Conservation (phyloP, 73 alveolate species). For the Strombidium stylifer region DNA sequence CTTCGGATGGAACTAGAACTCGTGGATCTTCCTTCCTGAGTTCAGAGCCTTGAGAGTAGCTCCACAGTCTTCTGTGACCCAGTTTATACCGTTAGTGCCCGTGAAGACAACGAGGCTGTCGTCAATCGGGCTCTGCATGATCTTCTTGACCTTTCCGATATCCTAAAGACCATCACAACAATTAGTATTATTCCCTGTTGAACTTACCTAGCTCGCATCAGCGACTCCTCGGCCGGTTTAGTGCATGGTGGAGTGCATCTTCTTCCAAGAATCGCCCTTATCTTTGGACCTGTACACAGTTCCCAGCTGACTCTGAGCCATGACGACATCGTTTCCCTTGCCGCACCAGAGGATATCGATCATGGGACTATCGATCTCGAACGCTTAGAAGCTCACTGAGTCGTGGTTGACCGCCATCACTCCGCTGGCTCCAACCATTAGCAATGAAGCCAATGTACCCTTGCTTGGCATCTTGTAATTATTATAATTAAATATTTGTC, state of each 20-base stretch:
- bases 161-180: no score
- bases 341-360: conserved; percentile 76
- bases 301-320: conserved; percentile 67
- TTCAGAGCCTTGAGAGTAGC: conserved; percentile 64
- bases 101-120: conserved; percentile 70
- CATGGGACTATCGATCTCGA: conserved; percentile 11
- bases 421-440: no score
- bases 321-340: conserved; percentile 39
- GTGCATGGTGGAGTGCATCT: conserved; percentile 19
- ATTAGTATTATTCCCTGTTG: not conserved
- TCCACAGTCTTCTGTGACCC: conserved; percentile 91
- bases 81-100: conserved; percentile 78
- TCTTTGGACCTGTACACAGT: conserved; percentile 77
- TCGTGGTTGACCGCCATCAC: no score
- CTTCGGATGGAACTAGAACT: conserved; percentile 88
- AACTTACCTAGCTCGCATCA: conserved; percentile 33
- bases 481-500: no score
- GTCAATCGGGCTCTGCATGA: conserved; percentile 72
- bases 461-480: no score
- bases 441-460: no score
- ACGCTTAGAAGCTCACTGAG: no score
- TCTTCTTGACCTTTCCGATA: conserved; percentile 67
- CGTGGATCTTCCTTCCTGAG: conserved; percentile 77
- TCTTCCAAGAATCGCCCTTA: conserved; percentile 78
- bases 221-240: conserved; percentile 4